Conservation (phyloP, 345 rosid species). For the Trapa incisa region DNA sequence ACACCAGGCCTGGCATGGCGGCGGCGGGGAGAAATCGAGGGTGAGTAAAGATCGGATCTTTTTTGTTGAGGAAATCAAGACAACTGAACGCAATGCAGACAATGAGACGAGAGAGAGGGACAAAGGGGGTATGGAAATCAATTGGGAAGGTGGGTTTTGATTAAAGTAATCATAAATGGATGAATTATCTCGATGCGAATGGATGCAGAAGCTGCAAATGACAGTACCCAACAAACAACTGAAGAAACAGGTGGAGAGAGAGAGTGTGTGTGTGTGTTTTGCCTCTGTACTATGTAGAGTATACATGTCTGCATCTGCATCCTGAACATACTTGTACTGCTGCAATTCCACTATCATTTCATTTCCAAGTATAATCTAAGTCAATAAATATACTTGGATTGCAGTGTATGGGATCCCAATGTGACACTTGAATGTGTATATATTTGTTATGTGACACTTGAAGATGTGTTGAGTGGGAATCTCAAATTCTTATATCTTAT, state of each 20-base stretch:
- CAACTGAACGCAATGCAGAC: neutral
- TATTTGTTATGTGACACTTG: too few relatives aligned
- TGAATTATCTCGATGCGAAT: neutral
- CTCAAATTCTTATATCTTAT: too few relatives aligned
- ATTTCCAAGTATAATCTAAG: too few relatives aligned
- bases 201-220: neutral
- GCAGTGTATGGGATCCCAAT: too few relatives aligned
- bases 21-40: neutral
- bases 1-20: slow-evolving; percentile 80
- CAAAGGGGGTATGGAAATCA: neutral
- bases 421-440: too few relatives aligned
- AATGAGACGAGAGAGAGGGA: neutral
- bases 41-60: neutral
- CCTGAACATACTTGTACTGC: too few relatives aligned
- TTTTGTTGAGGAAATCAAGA: neutral
- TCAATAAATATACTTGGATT: too few relatives aligned
- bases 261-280: neutral
- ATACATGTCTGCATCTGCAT: too few relatives aligned
- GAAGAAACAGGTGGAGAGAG: neutral
- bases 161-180: neutral
- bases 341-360: too few relatives aligned
- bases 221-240: slow-evolving; percentile 4
- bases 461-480: too few relatives aligned
- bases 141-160: neutral
- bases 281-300: too few relatives aligned